Evolutionary conservation across 2,329 filamentous ascomycete genomes (phyloP), one percentile per base, ranked within the genome.

Genomic region (Endocalyx cinctus): DNA sequence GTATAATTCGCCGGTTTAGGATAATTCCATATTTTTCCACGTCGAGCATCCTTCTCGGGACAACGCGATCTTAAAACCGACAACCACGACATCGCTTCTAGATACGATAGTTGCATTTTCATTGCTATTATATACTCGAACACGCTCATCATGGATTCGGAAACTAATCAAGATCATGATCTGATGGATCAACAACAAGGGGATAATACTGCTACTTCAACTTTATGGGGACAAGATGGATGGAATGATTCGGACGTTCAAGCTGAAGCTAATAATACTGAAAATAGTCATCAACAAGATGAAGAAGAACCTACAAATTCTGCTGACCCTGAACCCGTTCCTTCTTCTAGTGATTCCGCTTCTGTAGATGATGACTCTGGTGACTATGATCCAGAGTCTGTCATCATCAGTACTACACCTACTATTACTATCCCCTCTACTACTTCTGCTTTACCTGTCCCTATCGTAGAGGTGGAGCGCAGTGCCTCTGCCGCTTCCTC

Each of bases 361-460:
- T 59, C 48, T 29, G 63, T 66, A 58, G 66, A 62, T 45, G 72
- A 74, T 45, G 72, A 74, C 54, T 68, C 64, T 39, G 70, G 62
- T 45, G 74, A 77, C 48, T 77, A 77, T 63, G 72, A 77, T 43
- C 72, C 73, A 38, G 72, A 74, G 51, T 74, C 72, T 35, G 63
- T 76, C 51, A 62, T 64, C 34, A 58, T 70, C 20, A 8, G 8
- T 23, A 8, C 20, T 23, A n/a, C 20, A 8, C n/a, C n/a, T n/a
- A n/a, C n/a, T n/a, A n/a, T n/a, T n/a, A n/a, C n/a, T n/a, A n/a
- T n/a, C n/a, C n/a, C n/a, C n/a, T n/a, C n/a, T 31, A 46, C 53
- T 32, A 48, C 52, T 25, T 33, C 47, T 28, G 27, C 39, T 6
- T n/a, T n/a, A n/a, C n/a, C n/a, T n/a, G n/a, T n/a, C 20, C 20